These are phyloP conservation scores for Sphenostylis stenocarpa DNA, from an alignment of 306 rosid species.

Conservation along the genomic window DNA sequence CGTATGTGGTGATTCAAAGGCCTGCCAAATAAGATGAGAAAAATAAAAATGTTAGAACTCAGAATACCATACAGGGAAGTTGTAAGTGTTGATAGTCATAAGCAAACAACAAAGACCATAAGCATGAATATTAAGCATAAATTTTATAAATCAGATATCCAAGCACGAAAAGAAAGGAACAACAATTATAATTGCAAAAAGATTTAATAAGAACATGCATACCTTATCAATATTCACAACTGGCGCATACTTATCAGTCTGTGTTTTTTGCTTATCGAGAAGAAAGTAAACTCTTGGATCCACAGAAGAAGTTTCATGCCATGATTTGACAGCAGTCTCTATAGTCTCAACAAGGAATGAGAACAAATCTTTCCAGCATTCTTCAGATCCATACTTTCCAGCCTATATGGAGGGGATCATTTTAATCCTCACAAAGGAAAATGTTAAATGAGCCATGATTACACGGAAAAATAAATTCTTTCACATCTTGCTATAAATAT, in stretches of 20 bases:
- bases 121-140: slow-evolving; percentile 8
- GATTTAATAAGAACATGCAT: slow-evolving; percentile 25
- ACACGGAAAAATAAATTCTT: slow-evolving; percentile 15
- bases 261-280: slow-evolving; percentile 80
- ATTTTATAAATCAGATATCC: not conserved
- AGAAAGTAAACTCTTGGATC: slow-evolving; percentile 90
- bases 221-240: slow-evolving; percentile 95
- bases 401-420: slow-evolving; percentile 62
- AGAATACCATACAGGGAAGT: slow-evolving; percentile 22
- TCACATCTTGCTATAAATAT: slow-evolving; percentile 32
- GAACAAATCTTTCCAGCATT: slow-evolving; percentile 66
- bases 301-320: slow-evolving; percentile 85
- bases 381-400: slow-evolving; percentile 75
- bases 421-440: slow-evolving; percentile 37
- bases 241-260: slow-evolving; percentile 85
- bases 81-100: not conserved
- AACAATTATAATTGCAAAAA: not conserved
- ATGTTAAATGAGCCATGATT: slow-evolving; percentile 34
- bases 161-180: not conserved
- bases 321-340: slow-evolving; percentile 87
- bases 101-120: slow-evolving; percentile 19
- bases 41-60: slow-evolving; percentile 5
- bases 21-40: slow-evolving; percentile 53
- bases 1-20: slow-evolving; percentile 93
- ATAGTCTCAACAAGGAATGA: slow-evolving; percentile 88